A percentile compares a stretch with the other conserved stretches of the same genome.
Conservation (phyloP, 805 yeast species). For the Spathaspora girioi region DNA sequence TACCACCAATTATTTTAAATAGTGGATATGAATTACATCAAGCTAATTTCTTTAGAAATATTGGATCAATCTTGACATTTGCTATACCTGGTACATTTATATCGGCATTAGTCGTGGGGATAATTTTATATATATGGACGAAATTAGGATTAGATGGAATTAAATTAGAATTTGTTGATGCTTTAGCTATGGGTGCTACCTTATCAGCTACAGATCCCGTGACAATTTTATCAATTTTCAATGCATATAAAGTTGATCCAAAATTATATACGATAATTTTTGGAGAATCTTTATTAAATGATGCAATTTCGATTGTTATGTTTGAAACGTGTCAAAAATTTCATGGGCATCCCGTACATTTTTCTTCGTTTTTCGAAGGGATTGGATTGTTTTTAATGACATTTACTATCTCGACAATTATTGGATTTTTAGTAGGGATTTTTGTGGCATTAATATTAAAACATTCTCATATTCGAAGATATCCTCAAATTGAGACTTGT, state of each 20-base stretch:
- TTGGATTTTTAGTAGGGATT: slow-evolving; percentile 86
- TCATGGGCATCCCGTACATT: slow-evolving; percentile 73
- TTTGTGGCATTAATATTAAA: slow-evolving; percentile 85
- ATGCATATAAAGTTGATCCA: slow-evolving; percentile 97
- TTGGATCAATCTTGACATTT: slow-evolving; percentile 85
- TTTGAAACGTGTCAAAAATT: slow-evolving; percentile 97
- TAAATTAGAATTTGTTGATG: slow-evolving; percentile 90
- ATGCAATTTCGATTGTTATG: slow-evolving; percentile 98
- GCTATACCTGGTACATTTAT: slow-evolving; percentile 97
- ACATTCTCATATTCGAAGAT: slow-evolving; percentile 88
- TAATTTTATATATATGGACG: slow-evolving; percentile 84
- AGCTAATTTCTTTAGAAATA: slow-evolving; percentile 88
- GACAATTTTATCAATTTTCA: slow-evolving; percentile 91
- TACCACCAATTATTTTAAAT: slow-evolving; percentile 95
- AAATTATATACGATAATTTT: slow-evolving; percentile 94
- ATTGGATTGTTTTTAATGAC: slow-evolving; percentile 90
- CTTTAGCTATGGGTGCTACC: slow-evolving; percentile 96
- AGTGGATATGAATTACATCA: slow-evolving; percentile 97
- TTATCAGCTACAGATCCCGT: slow-evolving; percentile 98
- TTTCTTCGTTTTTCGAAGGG: slow-evolving; percentile 87
- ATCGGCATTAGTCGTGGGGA: slow-evolving; percentile 87
- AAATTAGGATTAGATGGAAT: slow-evolving; percentile 87
- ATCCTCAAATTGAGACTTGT: slow-evolving; percentile 97
- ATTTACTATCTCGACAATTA: slow-evolving; percentile 83
- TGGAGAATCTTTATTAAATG: slow-evolving; percentile 93